Evolutionary conservation across 2,329 filamentous ascomycete species (phyloP), one percentile per base, ranked within the genome.

Genomic region (Curvularia sp.): DNA sequence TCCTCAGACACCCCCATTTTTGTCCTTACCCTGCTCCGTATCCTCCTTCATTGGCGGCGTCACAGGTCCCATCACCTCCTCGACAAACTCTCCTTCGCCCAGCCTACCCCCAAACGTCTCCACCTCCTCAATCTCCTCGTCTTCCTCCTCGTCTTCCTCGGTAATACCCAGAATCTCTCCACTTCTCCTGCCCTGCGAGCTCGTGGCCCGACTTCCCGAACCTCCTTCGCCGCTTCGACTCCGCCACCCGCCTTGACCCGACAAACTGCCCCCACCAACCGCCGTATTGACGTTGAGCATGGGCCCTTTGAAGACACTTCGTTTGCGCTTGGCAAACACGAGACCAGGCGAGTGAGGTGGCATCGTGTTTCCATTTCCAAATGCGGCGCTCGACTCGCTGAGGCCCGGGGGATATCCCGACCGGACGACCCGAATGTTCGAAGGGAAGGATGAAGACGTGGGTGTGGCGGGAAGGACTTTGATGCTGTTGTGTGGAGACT

Each of bases 401-500:
- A 63, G 49, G 7, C 53, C 43, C 1, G 59, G 45, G 0, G 81
- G 75, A 13, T 83, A 87, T 23, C 61, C 62, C 13, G 60, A 50
- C 28, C 93, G 87, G 1, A 94, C 91, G 12, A 97, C 82, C 2
- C 94, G 89, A 59, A 97, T 91, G 65, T 93, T 96, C 50, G 88
- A 91, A 0, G 94, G 93, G 69, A 98, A 96, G 1, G 86, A 82
- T 2, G 85, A 78, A 3, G 64, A 68, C 0, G 90, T 93, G 0
- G 94, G 94, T 0, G 93, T 97, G 0, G 92, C 91, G 1, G 95
- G 94, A 2, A 98, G 86, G n/a, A 98, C 90, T 79, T 98, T 98
- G 69, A 98, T 90, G 42, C 71, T 96, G 66, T 92, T 87, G 74
- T 97, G 93, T 1, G 95, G 94, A 3, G 89, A 93, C 23, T 91